Percentiles rank a stretch among this genome's conserved stretches.
phyloP scores from a whole-genome alignment of 129 eudicot species.

The Centrapalus pauciflorus region DNA sequence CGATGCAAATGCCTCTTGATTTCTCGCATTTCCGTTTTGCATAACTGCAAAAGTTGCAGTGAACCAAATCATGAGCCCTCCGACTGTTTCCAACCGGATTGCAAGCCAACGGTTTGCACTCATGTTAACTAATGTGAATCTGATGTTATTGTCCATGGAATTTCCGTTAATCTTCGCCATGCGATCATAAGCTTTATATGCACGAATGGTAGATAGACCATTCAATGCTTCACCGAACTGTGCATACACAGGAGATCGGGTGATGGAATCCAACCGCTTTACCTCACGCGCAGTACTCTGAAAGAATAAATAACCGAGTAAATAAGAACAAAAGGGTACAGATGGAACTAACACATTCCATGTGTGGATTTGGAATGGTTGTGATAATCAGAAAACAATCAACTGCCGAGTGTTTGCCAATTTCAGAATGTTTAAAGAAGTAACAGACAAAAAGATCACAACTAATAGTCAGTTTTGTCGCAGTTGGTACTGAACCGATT shows the following conservation, averaged over 20 bases:
- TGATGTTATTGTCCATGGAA: conserved; percentile 88
- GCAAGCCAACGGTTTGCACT: conserved; percentile 96
- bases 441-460: too few species aligned
- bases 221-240: conserved; percentile 95
- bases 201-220: conserved; percentile 89
- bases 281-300: conserved; percentile 98
- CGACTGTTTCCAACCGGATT: conserved; percentile 80
- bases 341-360: neutral
- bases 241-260: conserved; percentile 92
- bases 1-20: conserved; percentile 89
- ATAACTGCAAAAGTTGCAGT: conserved; percentile 94
- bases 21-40: conserved; percentile 81
- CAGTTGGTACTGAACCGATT: too few species aligned
- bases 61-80: conserved; percentile 96
- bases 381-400: too few species aligned
- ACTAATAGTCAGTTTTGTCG: too few species aligned
- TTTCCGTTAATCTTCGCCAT: conserved; percentile 81
- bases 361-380: too few species aligned
- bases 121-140: conserved; percentile 80
- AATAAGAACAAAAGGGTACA: neutral
- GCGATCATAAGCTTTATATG: conserved; percentile 86
- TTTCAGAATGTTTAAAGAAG: too few species aligned
- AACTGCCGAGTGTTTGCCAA: too few species aligned
- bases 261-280: conserved; percentile 85
- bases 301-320: conserved; percentile 5